Base-by-base conservation (phyloP, 495 filamentous ascomycete species). In the Hypoxylon intermedium region DNA sequence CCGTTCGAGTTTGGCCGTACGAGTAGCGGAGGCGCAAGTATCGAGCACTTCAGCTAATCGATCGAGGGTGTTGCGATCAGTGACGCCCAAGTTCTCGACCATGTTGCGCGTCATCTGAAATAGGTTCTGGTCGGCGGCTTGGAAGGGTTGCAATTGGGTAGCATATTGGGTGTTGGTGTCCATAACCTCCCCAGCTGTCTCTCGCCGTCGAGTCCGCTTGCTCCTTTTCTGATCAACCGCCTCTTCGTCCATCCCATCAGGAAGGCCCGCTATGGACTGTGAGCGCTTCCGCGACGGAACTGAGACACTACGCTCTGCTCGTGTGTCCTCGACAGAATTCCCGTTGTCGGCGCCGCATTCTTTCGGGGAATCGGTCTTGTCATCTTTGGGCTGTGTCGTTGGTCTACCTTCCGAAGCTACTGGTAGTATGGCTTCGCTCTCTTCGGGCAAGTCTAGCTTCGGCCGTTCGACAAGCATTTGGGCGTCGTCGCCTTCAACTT, bases 171-270 rank as follows among this genome's bases (percentile, higher is more conserved):
- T 88, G n/a, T 81, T 79, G 26, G 85, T 82, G 54, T 93, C 88
- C 58, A 87, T 80, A 3, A 73, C 82, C 18, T 90, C 89, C 4
- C 90, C 90, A 54, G 85, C 85, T 5, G 86, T 89, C 44, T 93
- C 91, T 30, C 91, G 83, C 21, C 90, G 87, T 58, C 90, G 83
- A 21, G 90, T 91, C 42, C 93, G 83, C 67, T 93, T 93, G 74
- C 91, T 95, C 65, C 91, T 85, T 65, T 87, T 84, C 40, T 89
- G 82, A 3, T 86, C 83, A 6, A 80, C 83, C 56, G 89, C 73
- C 37, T 83, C 81, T 24, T 85, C 82, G 18, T 83, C 81, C 9
- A 49, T 72, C 1, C 69, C 73, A 11, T 86, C 85, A 0, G 76
- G 75, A 16, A 89, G 69, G 0, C 85, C 86, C 9, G 85, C 86